Base-by-base conservation (phyloP, 345 rosid species). In the Pistacia vera region DNA sequence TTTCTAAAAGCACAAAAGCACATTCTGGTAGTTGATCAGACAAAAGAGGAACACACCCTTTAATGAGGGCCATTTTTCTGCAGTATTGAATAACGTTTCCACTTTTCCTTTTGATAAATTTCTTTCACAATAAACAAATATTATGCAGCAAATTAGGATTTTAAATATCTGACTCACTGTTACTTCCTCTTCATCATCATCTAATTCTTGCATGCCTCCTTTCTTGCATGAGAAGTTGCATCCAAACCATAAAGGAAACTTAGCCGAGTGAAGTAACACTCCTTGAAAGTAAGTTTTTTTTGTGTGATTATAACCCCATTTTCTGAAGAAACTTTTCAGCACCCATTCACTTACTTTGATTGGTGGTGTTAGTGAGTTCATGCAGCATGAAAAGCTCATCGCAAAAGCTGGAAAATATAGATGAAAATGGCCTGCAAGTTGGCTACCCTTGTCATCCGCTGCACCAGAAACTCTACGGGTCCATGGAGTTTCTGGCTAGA, bases 401-500 rank as follows among this genome's bases (percentile, higher is more conserved):
- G 4, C 79, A 79, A 41, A 90, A 72, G 86, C 93, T 93, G 72
- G 94, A 91, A 78, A 85, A 90, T 80, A 90, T 95, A 66, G 98
- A 95, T 10, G 98, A 95, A 82, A 87, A 93, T 73, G 81, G 79
- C 81, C 91, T 35, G 83, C 97, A 7, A 78, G 70, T 67, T 85
- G 85, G 81, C 81, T 35, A 20, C 78, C 72, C 7, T 36, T 80
- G 11, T 74, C 83, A 0, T 81, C 83, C 30, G 75, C 80, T 61
- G 85, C 89, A 56, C 98, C 98, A 17, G 98, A 95, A 82, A 95
- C 98, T 54, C 98, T 41, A 89, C 89, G 0, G 95, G 84, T 85
- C 97, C 35, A 93, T 95, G 98, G 98, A 93, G 93, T 95, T 89
- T 82, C 92, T 95, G 16, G 95, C 95, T 20, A 89, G 98, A 85